A percentile compares a stretch with the other conserved stretches of the same genome.
Evolutionary conservation across 176 grass and related monocot species (phyloP).

Genomic region (Themeda triandra): DNA sequence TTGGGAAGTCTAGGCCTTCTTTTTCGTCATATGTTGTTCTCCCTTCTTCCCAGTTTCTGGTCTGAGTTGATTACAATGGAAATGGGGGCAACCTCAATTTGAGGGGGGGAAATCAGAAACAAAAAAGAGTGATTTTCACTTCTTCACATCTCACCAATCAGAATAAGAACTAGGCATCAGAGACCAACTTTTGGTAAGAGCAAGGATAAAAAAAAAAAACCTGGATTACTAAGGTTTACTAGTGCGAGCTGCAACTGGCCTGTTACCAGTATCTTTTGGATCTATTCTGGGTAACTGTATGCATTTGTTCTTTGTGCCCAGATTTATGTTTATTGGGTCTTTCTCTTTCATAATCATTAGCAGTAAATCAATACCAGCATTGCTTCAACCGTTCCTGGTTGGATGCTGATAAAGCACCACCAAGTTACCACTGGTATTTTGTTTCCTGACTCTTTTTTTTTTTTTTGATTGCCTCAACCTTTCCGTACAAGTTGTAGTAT

Average conservation of each 20-base stretch:
- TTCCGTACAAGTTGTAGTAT: no score
- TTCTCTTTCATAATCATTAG: not conserved
- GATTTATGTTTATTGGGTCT: not conserved
- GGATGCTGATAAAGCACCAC: not conserved
- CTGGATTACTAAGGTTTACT: not conserved
- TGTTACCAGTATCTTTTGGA: not conserved
- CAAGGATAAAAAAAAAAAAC: not conserved
- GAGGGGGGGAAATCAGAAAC: no score
- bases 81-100: no score
- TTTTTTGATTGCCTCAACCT: no score
- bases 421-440: not conserved
- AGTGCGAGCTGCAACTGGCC: not conserved
- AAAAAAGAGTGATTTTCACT: no score
- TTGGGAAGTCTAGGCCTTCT: no score
- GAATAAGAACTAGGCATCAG: not conserved
- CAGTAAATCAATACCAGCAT: not conserved
- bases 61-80: no score
- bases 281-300: not conserved
- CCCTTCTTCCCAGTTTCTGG: no score
- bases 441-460: no score
- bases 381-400: not conserved
- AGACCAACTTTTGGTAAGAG: not conserved
- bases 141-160: no score
- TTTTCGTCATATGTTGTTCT: no score
- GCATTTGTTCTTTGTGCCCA: not conserved